phyloP scores from a whole-genome alignment of 2,329 filamentous ascomycete species.

The Beauveria medogensis region DNA sequence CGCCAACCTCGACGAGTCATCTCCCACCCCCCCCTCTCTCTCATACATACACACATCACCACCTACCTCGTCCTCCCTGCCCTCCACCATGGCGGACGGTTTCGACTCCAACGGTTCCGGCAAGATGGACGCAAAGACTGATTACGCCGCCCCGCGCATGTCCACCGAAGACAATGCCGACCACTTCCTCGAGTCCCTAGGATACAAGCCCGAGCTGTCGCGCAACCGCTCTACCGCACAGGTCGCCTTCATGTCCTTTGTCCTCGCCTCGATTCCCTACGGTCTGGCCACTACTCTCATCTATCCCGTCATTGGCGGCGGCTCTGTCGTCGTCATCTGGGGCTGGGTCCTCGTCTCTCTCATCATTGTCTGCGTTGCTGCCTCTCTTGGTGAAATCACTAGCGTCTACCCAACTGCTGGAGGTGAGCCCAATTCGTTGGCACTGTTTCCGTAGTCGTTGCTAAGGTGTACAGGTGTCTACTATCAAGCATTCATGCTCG shows the following conservation, averaged over 20 bases:
- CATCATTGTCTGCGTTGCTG: constrained; percentile 63
- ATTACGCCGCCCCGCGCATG: constrained; percentile 18
- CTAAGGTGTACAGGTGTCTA: constrained; percentile 44
- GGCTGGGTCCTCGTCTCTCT: constrained; percentile 61
- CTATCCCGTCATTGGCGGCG: constrained; percentile 59
- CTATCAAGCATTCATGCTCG: constrained; percentile 71
- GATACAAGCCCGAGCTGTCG: constrained; percentile 57
- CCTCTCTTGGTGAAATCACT: constrained; percentile 65
- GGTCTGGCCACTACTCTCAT: constrained; percentile 62
- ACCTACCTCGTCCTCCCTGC: neutral
- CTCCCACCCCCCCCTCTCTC: neutral
- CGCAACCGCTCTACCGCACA: constrained; percentile 60
- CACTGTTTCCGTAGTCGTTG: neutral
- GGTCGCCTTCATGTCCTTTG: constrained; percentile 69
- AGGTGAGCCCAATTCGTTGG: constrained; percentile 29
- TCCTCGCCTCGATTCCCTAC: constrained; percentile 67
- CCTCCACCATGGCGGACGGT: constrained; percentile 9
- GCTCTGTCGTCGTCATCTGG: constrained; percentile 64
- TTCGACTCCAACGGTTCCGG: constrained; percentile 10
- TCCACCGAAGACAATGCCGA: constrained; percentile 42
- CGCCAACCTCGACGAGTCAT: neutral
- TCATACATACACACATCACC: neutral
- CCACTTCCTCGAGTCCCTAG: constrained; percentile 53
- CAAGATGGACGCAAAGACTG: constrained; percentile 22
- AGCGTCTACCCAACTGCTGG: constrained; percentile 70